Percentiles rank a stretch among this genome's conserved stretches.
These are phyloP conservation scores for Fusarium udum DNA, from an alignment of 2,329 filamentous ascomycete species.

Conservation along the genomic window DNA sequence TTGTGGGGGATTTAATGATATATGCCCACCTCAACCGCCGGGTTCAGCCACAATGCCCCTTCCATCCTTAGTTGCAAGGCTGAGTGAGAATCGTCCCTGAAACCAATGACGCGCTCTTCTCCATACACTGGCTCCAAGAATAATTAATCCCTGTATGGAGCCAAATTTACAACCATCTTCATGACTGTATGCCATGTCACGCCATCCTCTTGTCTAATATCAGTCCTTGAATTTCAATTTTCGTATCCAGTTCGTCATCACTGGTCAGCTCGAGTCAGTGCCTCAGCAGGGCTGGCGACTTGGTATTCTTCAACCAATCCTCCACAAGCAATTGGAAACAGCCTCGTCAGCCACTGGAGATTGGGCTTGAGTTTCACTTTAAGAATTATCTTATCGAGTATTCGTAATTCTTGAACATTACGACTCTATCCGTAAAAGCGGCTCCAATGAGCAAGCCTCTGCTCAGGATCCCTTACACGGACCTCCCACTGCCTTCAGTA, in stretches of 20 bases:
- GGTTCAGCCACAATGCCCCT: neutral
- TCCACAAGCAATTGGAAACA: conserved; percentile 33
- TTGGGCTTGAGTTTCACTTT: neutral
- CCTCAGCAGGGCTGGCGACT: neutral
- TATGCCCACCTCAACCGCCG: neutral
- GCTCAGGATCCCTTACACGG: conserved; percentile 91
- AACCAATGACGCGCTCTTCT: conserved; percentile 40
- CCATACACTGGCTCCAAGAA: neutral
- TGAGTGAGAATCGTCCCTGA: conserved; percentile 29
- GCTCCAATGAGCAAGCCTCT: conserved; percentile 72
- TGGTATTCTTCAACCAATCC: conserved; percentile 22
- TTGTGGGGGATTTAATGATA: conserved; percentile 25
- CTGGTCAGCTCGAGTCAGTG: neutral
- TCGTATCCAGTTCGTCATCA: conserved; percentile 1
- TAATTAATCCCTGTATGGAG: conserved; percentile 8
- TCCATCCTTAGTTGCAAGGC: conserved; percentile 17
- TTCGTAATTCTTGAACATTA: neutral
- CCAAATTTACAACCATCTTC: conserved; percentile 6
- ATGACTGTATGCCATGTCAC: neutral
- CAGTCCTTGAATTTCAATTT: neutral
- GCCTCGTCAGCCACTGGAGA: conserved; percentile 4
- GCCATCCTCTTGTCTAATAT: conserved; percentile 6
- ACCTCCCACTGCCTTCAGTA: conserved; percentile 77
- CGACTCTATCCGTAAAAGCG: neutral
- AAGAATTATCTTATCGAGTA: neutral